Percentiles rank a stretch among this genome's conserved stretches.
phyloP scores from a whole-genome alignment of 2,329 filamentous ascomycete genomes.

The Colletotrichum horii region DNA sequence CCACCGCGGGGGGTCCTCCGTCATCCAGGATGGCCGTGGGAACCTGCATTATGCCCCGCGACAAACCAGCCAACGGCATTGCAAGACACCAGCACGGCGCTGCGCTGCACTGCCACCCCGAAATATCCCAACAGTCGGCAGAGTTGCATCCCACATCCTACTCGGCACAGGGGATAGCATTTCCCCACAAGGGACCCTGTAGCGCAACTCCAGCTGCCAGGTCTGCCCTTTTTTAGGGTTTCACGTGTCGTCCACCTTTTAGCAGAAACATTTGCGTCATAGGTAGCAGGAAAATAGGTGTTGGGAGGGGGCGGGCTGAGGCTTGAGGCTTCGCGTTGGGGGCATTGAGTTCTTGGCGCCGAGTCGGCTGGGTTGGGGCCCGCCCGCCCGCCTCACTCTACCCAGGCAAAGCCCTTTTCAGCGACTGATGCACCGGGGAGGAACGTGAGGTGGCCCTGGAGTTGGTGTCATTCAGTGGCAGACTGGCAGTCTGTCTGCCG shows the following conservation, averaged over 20 bases:
- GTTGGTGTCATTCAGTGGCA: neutral
- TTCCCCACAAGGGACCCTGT: constrained; percentile 11
- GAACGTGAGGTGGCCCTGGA: neutral
- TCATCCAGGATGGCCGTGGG: neutral
- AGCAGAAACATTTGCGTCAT: constrained; percentile 20
- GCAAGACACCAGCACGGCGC: neutral
- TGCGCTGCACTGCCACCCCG: neutral
- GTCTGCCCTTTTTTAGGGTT: neutral
- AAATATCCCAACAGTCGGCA: neutral
- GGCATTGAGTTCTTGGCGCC: neutral
- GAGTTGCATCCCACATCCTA: neutral
- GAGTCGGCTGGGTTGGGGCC: neutral
- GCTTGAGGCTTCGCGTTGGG: neutral
- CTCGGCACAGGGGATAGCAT: neutral
- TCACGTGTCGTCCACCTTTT: constrained; percentile 1
- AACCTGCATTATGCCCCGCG: neutral
- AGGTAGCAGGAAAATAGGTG: neutral
- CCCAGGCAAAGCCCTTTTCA: neutral
- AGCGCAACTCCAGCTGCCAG: neutral
- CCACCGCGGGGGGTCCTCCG: neutral
- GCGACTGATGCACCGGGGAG: neutral
- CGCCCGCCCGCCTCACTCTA: neutral
- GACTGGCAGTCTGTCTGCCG: neutral
- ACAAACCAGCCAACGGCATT: neutral
- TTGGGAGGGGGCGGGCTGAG: neutral